These are phyloP conservation scores for Saxophila tyrrhenica DNA, from an alignment of 495 filamentous ascomycete species.

Conservation along the genomic window DNA sequence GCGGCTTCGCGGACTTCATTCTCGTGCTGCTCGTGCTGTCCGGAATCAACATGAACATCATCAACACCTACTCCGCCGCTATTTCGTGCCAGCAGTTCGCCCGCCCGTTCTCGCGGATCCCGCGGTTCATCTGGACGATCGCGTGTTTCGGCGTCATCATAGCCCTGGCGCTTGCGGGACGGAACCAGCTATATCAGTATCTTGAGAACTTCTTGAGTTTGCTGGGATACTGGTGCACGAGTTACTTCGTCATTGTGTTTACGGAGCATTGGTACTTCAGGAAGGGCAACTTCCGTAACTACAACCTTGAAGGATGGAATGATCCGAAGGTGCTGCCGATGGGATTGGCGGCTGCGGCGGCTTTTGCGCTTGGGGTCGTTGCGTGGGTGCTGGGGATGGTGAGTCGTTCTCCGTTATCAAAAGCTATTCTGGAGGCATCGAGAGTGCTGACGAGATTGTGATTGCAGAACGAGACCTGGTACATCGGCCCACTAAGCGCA, in stretches of 20 bases:
- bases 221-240: constrained; percentile 27
- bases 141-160: constrained; percentile 33
- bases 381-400: constrained; percentile 42
- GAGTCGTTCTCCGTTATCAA: neutral
- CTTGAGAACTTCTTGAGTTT: constrained; percentile 31
- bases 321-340: constrained; percentile 34
- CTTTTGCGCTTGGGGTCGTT: constrained; percentile 36
- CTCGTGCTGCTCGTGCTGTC: constrained; percentile 32
- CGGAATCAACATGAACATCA: constrained; percentile 33
- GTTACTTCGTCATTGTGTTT: constrained; percentile 41
- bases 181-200: constrained; percentile 30
- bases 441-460: constrained; percentile 21
- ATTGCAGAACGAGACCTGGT: constrained; percentile 31
- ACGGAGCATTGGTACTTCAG: constrained; percentile 52
- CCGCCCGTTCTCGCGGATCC: constrained; percentile 32
- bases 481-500: constrained; percentile 13
- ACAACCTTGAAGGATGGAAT: constrained; percentile 43
- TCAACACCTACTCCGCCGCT: constrained; percentile 32
- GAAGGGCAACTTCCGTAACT: constrained; percentile 32
- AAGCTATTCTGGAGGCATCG: constrained; percentile 25
- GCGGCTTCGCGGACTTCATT: constrained; percentile 47
- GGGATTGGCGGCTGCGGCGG: constrained; percentile 36
- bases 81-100: constrained; percentile 36
- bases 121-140: constrained; percentile 35
- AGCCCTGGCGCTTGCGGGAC: constrained; percentile 33